Percentiles rank a stretch among this genome's conserved stretches.
These are phyloP conservation scores for Monosporascus sp. DNA, from an alignment of 2,329 filamentous ascomycete genomes.

Conservation along the genomic window DNA sequence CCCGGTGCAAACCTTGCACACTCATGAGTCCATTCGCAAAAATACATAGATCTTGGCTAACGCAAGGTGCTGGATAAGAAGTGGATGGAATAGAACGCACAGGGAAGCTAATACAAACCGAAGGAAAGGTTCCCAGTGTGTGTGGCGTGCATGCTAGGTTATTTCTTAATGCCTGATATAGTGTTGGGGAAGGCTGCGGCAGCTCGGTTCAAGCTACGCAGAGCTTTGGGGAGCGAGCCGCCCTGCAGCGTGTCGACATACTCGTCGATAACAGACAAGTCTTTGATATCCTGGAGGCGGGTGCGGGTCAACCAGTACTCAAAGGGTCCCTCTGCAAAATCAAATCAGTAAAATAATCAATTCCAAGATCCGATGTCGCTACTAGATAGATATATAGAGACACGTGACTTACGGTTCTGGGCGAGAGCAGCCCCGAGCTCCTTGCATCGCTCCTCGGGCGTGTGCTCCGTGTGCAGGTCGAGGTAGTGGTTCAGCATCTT, in stretches of 20 bases:
- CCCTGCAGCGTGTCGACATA: constrained; percentile 29
- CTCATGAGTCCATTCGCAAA: too few relatives aligned
- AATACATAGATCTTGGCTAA: too few relatives aligned
- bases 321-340: constrained; percentile 34
- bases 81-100: too few relatives aligned
- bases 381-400: neutral
- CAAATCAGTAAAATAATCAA: neutral
- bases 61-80: too few relatives aligned
- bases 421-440: constrained; percentile 39
- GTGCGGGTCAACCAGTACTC: constrained; percentile 43
- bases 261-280: constrained; percentile 30
- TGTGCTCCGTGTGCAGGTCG: constrained; percentile 41
- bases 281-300: constrained; percentile 30
- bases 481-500: constrained; percentile 44
- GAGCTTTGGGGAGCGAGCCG: constrained; percentile 31
- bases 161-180: constrained; percentile 3
- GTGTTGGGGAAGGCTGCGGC: constrained; percentile 29
- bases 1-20: too few relatives aligned
- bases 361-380: too few relatives aligned
- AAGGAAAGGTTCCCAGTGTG: too few relatives aligned
- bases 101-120: too few relatives aligned
- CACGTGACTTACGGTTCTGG: constrained; percentile 32
- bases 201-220: constrained; percentile 31
- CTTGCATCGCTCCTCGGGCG: constrained; percentile 33
- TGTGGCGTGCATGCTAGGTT: too few relatives aligned